Conservation (phyloP, 306 rosid genomes). For the Dryas octopetala region DNA sequence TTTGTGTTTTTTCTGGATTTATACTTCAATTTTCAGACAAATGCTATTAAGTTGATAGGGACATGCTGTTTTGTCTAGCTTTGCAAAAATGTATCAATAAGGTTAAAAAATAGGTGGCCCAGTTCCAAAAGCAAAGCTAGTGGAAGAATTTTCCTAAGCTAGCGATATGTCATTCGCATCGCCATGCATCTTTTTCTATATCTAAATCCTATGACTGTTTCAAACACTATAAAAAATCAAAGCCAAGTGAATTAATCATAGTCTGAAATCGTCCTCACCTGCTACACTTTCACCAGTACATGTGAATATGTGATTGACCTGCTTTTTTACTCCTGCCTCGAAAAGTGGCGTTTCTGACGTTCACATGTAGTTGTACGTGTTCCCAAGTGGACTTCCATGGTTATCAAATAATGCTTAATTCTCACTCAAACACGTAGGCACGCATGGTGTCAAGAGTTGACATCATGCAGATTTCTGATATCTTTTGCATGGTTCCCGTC, state of each 20-base stretch:
- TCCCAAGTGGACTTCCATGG: conserved; percentile 14
- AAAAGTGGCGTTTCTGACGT: conserved; percentile 3
- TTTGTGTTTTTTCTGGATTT: too few species aligned
- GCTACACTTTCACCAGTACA: neutral
- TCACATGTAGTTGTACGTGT: neutral
- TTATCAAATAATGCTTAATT: conserved; percentile 1
- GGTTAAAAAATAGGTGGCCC: neutral
- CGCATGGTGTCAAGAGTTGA: conserved; percentile 34
- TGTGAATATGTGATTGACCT: too few species aligned
- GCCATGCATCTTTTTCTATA: neutral
- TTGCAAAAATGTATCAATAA: neutral
- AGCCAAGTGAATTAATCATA: neutral
- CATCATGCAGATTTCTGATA: conserved; percentile 13
- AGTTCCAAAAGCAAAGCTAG: neutral
- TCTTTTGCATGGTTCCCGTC: neutral
- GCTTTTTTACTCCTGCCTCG: too few species aligned
- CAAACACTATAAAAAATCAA: neutral
- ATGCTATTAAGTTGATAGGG: neutral
- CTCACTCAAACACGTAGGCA: conserved; percentile 21
- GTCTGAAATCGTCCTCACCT: neutral
- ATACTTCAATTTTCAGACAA: neutral
- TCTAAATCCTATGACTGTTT: neutral
- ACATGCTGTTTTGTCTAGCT: neutral
- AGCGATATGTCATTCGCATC: neutral
- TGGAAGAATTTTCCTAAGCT: neutral